Conservation (phyloP, 2,329 filamentous ascomycete species). For the Zasmidium citrigriseum region DNA sequence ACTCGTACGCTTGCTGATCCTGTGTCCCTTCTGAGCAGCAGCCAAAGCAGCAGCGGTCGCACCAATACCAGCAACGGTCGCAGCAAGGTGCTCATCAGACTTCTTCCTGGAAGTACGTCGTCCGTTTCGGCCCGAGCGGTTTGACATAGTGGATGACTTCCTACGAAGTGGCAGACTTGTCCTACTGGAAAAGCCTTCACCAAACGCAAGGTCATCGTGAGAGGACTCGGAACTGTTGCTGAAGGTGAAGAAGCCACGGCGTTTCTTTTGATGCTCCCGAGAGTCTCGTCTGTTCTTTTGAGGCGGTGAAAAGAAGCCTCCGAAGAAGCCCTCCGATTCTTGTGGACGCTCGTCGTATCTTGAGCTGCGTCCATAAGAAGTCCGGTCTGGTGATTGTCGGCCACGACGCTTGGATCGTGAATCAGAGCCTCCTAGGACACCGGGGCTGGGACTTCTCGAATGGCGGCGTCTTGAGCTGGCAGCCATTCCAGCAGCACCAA, state of each 20-base stretch:
- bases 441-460: conserved; percentile 29
- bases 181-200: conserved; percentile 34
- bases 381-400: conserved; percentile 11
- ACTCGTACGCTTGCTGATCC: conserved; percentile 27
- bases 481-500: conserved; percentile 26
- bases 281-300: conserved; percentile 23
- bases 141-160: conserved; percentile 23
- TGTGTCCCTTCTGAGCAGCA: conserved; percentile 40
- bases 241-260: conserved; percentile 52
- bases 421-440: conserved; percentile 2
- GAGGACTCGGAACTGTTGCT: conserved; percentile 49
- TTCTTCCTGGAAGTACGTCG: conserved; percentile 34
- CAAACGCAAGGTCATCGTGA: conserved; percentile 50
- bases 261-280: conserved; percentile 35
- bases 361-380: conserved; percentile 17
- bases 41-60: conserved; percentile 52
- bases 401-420: conserved; percentile 13
- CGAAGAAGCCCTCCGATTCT: conserved; percentile 28
- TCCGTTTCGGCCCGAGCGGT: conserved; percentile 11
- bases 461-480: conserved; percentile 26
- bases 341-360: conserved; percentile 16
- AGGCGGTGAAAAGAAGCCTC: conserved; percentile 34
- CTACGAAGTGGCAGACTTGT: conserved; percentile 20
- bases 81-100: conserved; percentile 49
- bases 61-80: conserved; percentile 48